Evolutionary conservation across 768 basidiomycete genomes (phyloP).

Genomic region (Termitomyces sp.): DNA sequence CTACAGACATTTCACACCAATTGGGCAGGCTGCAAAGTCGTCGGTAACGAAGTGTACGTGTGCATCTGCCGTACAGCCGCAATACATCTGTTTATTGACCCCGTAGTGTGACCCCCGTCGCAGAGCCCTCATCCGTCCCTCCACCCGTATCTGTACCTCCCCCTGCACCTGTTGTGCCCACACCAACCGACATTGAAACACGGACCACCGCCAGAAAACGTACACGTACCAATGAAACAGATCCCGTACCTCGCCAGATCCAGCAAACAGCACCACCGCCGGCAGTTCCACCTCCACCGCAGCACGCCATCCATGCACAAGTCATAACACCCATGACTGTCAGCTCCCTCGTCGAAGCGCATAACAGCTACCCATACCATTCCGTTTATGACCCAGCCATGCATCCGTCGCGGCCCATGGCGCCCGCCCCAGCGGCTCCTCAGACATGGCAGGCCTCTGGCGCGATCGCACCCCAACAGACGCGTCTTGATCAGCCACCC

Average conservation of each 20-base stretch:
- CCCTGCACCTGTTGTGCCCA: slow-evolving; percentile 1
- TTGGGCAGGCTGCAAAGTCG: slow-evolving; percentile 80
- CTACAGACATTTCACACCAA: slow-evolving; percentile 72
- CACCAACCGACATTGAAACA: slow-evolving; percentile 7
- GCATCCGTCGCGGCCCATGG: slow-evolving; percentile 33
- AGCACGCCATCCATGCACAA: slow-evolving; percentile 12
- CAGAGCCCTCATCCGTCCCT: slow-evolving; percentile 11
- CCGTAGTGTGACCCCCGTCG: slow-evolving; percentile 12
- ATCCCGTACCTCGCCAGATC: slow-evolving; percentile 10
- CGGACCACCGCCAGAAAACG: slow-evolving; percentile 8
- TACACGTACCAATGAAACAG: slow-evolving; percentile 3
- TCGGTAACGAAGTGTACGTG: slow-evolving; percentile 66
- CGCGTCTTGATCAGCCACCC: slow-evolving; percentile 45
- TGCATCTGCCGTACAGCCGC: not conserved
- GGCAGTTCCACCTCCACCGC: slow-evolving; percentile 14
- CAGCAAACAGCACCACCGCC: slow-evolving; percentile 5
- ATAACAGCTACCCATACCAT: slow-evolving; percentile 28
- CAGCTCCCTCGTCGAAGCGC: slow-evolving; percentile 24
- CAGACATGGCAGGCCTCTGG: slow-evolving; percentile 63
- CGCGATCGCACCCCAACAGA: slow-evolving; percentile 61
- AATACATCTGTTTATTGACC: not conserved
- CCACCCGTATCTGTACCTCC: slow-evolving; percentile 8
- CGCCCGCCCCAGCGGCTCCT: slow-evolving; percentile 42
- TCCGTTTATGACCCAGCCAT: slow-evolving; percentile 28
- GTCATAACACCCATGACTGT: slow-evolving; percentile 22